Evolutionary conservation across 768 basidiomycete species (phyloP).

Genomic region (Coprinellus aureogranulatus): DNA sequence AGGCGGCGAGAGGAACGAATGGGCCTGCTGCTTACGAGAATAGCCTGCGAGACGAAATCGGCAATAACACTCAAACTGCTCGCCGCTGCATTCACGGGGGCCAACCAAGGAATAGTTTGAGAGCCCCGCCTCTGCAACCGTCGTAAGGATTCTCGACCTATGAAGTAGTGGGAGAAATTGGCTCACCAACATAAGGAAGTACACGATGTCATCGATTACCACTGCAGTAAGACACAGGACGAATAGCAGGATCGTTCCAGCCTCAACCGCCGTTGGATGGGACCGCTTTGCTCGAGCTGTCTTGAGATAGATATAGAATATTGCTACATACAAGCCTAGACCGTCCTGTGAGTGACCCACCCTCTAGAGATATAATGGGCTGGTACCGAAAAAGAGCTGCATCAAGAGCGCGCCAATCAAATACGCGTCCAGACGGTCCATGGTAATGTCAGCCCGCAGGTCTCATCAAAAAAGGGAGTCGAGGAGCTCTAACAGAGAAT

Average conservation of each 20-base stretch:
- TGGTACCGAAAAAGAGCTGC: neutral
- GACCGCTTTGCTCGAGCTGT: neutral
- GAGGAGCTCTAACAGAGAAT: no score
- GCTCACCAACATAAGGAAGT: neutral
- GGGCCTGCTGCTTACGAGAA: neutral
- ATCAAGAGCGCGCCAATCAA: neutral
- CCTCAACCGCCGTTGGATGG: neutral
- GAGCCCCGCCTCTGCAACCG: neutral
- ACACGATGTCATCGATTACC: neutral
- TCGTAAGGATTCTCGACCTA: no score
- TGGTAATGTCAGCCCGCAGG: no score
- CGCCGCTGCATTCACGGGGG: neutral
- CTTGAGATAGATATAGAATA: neutral
- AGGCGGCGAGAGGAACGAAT: no score
- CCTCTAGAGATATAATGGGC: no score
- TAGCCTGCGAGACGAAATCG: neutral
- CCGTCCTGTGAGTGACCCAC: no score
- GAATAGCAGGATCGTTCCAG: neutral
- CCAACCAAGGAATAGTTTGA: neutral
- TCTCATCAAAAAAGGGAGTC: no score
- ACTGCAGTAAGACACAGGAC: neutral
- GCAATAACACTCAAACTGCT: neutral
- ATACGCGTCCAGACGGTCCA: neutral
- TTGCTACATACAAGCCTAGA: neutral
- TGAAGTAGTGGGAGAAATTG: no score